Evolutionary conservation across 371 early-diverging fungal genomes (phyloP), one percentile per base, ranked within the genome.

Genomic region (Mortierella sp.): DNA sequence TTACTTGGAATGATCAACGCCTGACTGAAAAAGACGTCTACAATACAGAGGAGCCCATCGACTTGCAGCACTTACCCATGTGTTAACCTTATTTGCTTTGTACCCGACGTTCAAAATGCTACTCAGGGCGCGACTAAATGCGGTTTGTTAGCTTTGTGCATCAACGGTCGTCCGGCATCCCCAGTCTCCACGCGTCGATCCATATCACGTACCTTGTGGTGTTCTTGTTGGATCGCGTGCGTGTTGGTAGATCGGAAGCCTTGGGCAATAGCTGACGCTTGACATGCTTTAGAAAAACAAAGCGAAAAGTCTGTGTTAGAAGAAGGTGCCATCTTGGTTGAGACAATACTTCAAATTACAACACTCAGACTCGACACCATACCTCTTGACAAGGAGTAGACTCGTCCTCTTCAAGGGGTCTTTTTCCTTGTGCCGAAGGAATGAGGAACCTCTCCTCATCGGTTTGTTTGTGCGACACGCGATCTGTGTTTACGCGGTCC

Each of bases 21-120:
- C 34, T 4, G 12, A 8, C 19, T n/a, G 16, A 6, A 30, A 30
- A 23, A 18, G 21, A 5, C 5, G 30, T 13, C 27, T 19, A 24
- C 9, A 14, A 23, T 18, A 14, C 12, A 58, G 14, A 23, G 18
- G 27, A 10, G 41, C 41, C 10, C 41, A 41, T 45, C 19, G 16
- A 13, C 19, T 26, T 21, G 23, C 5, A 48, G 26, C 8, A 50
- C 72, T 57, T 71, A 65, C 72, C 24, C 62, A 52, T 42, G 54
- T 55, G 34, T 72, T 51, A 6, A 72, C 45, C 19, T 58, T 51
- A 21, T 66, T 42, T 3, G 67, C 67, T 27, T 49, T 66, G 59
- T 61, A 66, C 49, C 67, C 67, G 39, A 53, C 56, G 10, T 72
- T 62, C 10, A 54, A 51, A 5, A 58, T 53, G n/a, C 38, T 26